Evolutionary conservation across 371 early-diverging fungal genomes (phyloP).

Genomic region (Gilbertella persicaria): DNA sequence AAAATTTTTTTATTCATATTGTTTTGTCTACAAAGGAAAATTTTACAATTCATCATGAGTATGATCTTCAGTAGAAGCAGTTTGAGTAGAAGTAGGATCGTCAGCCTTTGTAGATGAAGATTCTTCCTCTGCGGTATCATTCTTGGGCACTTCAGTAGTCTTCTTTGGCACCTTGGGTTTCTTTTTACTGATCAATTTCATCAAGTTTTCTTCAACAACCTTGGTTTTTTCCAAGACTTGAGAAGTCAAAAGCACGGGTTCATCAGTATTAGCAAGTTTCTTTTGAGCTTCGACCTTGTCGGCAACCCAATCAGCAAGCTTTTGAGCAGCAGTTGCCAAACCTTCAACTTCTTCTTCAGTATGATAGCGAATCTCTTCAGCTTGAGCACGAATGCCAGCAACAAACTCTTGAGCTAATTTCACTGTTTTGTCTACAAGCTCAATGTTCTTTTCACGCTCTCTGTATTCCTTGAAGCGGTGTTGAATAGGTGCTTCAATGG

Average conservation of each 20-base stretch:
- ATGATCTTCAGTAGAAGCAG: not conserved
- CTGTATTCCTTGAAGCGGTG: constrained; percentile 64
- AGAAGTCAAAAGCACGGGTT: constrained; percentile 64
- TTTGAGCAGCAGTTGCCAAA: constrained; percentile 45
- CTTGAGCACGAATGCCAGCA: constrained; percentile 30
- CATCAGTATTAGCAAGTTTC: constrained; percentile 54
- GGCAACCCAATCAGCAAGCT: constrained; percentile 63
- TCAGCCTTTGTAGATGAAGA: not conserved
- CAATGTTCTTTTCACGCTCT: constrained; percentile 64
- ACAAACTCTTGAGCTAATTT: constrained; percentile 47
- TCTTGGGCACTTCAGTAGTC: constrained; percentile 4
- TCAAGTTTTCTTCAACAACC: constrained; percentile 55
- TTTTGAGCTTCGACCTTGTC: constrained; percentile 64
- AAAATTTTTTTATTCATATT: too few species aligned
- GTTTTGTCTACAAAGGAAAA: too few species aligned
- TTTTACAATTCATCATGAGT: not conserved
- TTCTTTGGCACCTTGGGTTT: constrained; percentile 47
- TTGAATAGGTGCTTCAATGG: constrained; percentile 66
- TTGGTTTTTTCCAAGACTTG: constrained; percentile 53
- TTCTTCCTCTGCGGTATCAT: constrained; percentile 8
- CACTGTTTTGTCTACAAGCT: constrained; percentile 44
- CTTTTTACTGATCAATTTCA: constrained; percentile 59
- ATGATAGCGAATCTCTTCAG: constrained; percentile 58
- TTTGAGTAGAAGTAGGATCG: not conserved
- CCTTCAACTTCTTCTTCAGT: constrained; percentile 63